Conservation (phyloP, 2,329 filamentous ascomycete species). For the Ascochyta clinopodiicola region DNA sequence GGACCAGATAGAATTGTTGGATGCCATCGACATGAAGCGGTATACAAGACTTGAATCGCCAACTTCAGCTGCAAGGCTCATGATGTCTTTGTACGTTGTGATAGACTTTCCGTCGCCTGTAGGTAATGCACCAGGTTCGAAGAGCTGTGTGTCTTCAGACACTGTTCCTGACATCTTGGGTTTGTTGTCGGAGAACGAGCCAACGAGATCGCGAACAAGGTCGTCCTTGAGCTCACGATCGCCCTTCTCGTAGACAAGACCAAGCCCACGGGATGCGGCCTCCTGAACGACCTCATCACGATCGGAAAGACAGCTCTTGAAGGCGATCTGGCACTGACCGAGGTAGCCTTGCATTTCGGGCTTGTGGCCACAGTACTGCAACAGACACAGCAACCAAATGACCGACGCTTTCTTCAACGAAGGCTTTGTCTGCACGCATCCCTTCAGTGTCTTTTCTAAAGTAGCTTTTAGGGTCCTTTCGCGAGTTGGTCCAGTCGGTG, state of each 20-base stretch:
- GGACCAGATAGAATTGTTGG: conserved; percentile 96
- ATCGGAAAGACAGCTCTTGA: conserved; percentile 85
- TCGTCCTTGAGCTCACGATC: conserved; percentile 80
- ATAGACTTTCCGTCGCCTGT: conserved; percentile 84
- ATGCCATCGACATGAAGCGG: conserved; percentile 96
- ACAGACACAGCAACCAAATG: conserved; percentile 91
- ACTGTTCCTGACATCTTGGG: conserved; percentile 77
- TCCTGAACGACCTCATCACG: conserved; percentile 95
- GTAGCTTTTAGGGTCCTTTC: conserved; percentile 59
- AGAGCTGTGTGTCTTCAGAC: conserved; percentile 88
- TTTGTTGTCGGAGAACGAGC: conserved; percentile 80
- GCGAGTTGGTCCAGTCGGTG: conserved; percentile 42
- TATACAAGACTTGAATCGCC: conserved; percentile 97
- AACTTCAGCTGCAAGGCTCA: conserved; percentile 93
- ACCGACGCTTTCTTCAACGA: conserved; percentile 89
- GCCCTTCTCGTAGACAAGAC: conserved; percentile 93
- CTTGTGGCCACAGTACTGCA: conserved; percentile 88
- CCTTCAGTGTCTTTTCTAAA: conserved; percentile 74
- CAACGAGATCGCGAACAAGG: conserved; percentile 84
- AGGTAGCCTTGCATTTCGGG: conserved; percentile 74
- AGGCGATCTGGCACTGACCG: conserved; percentile 81
- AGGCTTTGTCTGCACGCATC: conserved; percentile 86
- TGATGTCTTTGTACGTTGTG: conserved; percentile 97
- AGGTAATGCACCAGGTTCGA: conserved; percentile 87
- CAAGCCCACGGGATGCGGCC: conserved; percentile 86